Conservation (phyloP, 2,329 filamentous ascomycete species). For the Chrysoporthe puriensis region DNA sequence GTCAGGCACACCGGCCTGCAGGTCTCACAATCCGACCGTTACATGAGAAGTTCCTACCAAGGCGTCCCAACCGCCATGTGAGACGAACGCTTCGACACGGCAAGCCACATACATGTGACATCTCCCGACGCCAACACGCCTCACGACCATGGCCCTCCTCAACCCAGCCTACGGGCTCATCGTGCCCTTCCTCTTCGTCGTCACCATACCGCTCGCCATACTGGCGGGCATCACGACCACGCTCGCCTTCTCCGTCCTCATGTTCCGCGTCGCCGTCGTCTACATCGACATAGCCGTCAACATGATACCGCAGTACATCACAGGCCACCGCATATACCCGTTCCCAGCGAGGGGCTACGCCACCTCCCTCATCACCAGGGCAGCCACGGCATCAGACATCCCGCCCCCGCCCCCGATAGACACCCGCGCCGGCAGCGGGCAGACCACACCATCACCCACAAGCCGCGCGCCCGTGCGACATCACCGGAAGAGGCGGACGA, state of each 20-base stretch:
- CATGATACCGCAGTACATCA: slow-evolving; percentile 59
- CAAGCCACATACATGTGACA: slow-evolving; percentile 7
- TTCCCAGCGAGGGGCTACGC: slow-evolving; percentile 18
- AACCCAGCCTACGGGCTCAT: slow-evolving; percentile 60
- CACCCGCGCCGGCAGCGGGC: slow-evolving; percentile 16
- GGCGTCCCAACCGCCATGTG: slow-evolving; percentile 32
- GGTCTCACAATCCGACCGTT: not conserved
- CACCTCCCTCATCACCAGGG: slow-evolving; percentile 12
- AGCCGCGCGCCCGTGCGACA: slow-evolving; percentile 17
- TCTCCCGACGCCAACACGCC: slow-evolving; percentile 2
- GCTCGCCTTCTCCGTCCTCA: slow-evolving; percentile 63
- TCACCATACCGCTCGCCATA: slow-evolving; percentile 65
- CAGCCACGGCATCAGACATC: slow-evolving; percentile 33
- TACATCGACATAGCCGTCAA: slow-evolving; percentile 66
- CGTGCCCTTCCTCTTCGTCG: slow-evolving; percentile 64
- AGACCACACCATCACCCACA: slow-evolving; percentile 18
- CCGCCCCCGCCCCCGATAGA: slow-evolving; percentile 24
- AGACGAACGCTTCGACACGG: slow-evolving; percentile 21
- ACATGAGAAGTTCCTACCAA: not conserved
- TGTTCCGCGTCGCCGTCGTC: slow-evolving; percentile 62
- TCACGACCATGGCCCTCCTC: slow-evolving; percentile 52
- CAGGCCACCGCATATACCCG: slow-evolving; percentile 42
- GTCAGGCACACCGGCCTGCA: slow-evolving; percentile 4
- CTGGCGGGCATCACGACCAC: slow-evolving; percentile 67
- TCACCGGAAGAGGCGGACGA: slow-evolving; percentile 33